Percentiles rank a stretch among this genome's conserved stretches.
phyloP scores from a whole-genome alignment of 1,139 yeast species.

The Zygoascus sp. region DNA sequence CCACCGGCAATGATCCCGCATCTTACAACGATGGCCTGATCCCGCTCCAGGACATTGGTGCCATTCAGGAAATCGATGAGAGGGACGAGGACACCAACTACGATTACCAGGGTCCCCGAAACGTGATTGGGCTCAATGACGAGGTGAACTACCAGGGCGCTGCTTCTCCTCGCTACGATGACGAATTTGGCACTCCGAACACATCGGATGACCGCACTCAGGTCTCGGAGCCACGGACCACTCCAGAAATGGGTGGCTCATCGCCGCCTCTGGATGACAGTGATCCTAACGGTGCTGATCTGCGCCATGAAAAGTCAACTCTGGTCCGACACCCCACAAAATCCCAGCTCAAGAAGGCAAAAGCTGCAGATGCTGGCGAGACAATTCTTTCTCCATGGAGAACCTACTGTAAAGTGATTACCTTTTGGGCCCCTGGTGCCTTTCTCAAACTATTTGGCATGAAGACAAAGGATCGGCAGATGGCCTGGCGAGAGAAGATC shows the following conservation, averaged over 20 bases:
- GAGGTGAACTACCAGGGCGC: conserved; percentile 36
- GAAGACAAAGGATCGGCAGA: conserved; percentile 72
- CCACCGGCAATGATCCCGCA: conserved; percentile 72
- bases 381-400: conserved; percentile 62
- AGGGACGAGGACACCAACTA: conserved; percentile 18
- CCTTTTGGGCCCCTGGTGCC: conserved; percentile 91
- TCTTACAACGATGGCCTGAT: conserved; percentile 21
- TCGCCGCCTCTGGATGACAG: not conserved
- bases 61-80: conserved; percentile 14
- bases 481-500: conserved; percentile 96
- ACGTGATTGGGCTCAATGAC: conserved; percentile 58
- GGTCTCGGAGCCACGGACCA: conserved; percentile 2
- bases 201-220: conserved; percentile 9
- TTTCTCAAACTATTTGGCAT: conserved; percentile 70
- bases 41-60: conserved; percentile 5
- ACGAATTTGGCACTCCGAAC: conserved; percentile 7
- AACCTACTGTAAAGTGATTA: conserved; percentile 68
- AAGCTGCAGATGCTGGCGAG: conserved; percentile 19
- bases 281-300: not conserved
- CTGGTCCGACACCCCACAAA: conserved; percentile 1
- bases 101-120: conserved; percentile 36
- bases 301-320: not conserved
- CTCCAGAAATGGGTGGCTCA: not conserved
- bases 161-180: conserved; percentile 8
- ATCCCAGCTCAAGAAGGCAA: not conserved